phyloP scores from a whole-genome alignment of 352 stramenopile species.

The Phytophthora capsici region DNA sequence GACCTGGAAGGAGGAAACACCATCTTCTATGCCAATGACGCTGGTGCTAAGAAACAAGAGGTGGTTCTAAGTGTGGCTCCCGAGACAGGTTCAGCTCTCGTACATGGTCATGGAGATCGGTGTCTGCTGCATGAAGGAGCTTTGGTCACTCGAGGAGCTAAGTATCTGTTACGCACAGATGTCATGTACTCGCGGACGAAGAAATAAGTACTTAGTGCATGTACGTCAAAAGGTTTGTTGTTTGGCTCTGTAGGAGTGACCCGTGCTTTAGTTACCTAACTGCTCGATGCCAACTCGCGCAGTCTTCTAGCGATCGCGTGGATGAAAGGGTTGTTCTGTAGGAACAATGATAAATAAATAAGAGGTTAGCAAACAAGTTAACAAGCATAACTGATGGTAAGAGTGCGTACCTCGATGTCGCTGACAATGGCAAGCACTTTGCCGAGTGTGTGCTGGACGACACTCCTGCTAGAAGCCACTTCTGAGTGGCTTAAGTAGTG shows the following conservation, averaged over 20 bases:
- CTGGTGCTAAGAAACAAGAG: slow-evolving; percentile 44
- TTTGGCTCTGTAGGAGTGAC: slow-evolving; percentile 13
- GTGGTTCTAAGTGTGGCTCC: slow-evolving; percentile 66
- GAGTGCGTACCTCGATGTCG: slow-evolving; percentile 65
- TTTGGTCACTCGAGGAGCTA: slow-evolving; percentile 60
- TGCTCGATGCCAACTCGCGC: slow-evolving; percentile 57
- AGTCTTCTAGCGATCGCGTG: slow-evolving; percentile 73
- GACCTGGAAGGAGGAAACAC: slow-evolving; percentile 69
- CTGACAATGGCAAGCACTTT: slow-evolving; percentile 72
- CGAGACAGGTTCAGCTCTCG: slow-evolving; percentile 69
- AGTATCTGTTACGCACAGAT: slow-evolving; percentile 81
- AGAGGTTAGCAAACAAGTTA: slow-evolving; percentile 10
- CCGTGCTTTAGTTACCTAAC: slow-evolving; percentile 22
- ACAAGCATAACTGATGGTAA: background rate
- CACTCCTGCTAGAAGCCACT: slow-evolving; percentile 17
- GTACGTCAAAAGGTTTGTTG: slow-evolving; percentile 33
- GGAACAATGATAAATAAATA: background rate
- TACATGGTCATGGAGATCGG: slow-evolving; percentile 77
- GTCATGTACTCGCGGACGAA: slow-evolving; percentile 75
- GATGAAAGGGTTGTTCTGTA: slow-evolving; percentile 70
- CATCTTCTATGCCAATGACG: slow-evolving; percentile 76
- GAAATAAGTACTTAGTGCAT: slow-evolving; percentile 18
- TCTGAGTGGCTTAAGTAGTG: slow-evolving; percentile 62
- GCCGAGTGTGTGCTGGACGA: slow-evolving; percentile 63
- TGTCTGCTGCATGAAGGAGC: slow-evolving; percentile 84